phyloP scores from a whole-genome alignment of 805 yeast species.

The Teunomyces aglyptinius region DNA sequence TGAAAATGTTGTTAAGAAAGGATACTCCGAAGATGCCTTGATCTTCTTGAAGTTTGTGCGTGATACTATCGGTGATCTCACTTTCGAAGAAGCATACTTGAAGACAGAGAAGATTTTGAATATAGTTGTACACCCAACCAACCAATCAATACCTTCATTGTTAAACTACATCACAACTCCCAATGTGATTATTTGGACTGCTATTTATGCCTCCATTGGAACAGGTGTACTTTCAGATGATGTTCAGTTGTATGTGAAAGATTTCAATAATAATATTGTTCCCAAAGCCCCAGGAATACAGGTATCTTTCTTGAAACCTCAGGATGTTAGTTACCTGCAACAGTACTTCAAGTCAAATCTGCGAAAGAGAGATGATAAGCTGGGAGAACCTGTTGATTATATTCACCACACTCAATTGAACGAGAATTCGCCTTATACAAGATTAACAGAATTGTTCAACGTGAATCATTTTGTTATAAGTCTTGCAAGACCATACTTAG shows the following conservation, averaged over 20 bases:
- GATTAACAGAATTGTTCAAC: conserved; percentile 88
- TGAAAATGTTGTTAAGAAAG: conserved; percentile 72
- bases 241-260: conserved; percentile 58
- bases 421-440: conserved; percentile 65
- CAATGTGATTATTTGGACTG: conserved; percentile 81
- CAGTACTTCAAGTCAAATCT: conserved; percentile 32
- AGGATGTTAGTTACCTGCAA: conserved; percentile 47
- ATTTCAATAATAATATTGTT: conserved; percentile 58
- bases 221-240: conserved; percentile 61
- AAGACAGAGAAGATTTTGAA: conserved; percentile 78
- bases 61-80: conserved; percentile 71
- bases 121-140: conserved; percentile 80
- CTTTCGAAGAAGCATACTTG: conserved; percentile 90
- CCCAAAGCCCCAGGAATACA: conserved; percentile 45
- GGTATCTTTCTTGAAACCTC: conserved; percentile 42
- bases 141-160: conserved; percentile 64
- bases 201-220: conserved; percentile 82
- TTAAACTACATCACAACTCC: conserved; percentile 92
- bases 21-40: conserved; percentile 83
- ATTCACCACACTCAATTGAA: conserved; percentile 22
- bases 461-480: conserved; percentile 92
- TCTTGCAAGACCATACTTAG: conserved; percentile 88
- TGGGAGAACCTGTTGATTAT: conserved; percentile 6
- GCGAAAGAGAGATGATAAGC: conserved; percentile 9
- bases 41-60: conserved; percentile 77